These are phyloP conservation scores for Mariannaea sp. DNA, from an alignment of 2,329 filamentous ascomycete species.

Conservation along the genomic window DNA sequence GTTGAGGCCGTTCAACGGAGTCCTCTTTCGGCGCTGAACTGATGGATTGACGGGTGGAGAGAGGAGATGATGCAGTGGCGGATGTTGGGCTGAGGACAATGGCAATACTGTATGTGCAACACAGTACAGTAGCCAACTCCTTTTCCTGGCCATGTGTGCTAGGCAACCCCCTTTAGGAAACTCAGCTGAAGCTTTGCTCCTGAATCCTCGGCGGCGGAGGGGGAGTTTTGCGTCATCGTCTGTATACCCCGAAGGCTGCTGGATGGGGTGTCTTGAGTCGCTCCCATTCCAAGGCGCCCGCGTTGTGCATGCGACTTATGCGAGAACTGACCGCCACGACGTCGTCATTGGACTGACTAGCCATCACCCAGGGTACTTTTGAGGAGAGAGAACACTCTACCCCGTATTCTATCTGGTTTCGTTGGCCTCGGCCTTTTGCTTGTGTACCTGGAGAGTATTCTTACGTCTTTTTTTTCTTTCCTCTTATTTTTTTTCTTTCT, in stretches of 20 bases:
- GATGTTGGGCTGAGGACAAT: constrained; percentile 11
- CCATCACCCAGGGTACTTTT: constrained; percentile 1
- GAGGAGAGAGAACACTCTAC: no score
- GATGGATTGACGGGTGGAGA: constrained; percentile 11
- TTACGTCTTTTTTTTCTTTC: no score
- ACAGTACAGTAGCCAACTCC: neutral
- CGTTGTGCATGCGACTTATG: constrained; percentile 5
- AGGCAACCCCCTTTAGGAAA: constrained; percentile 20
- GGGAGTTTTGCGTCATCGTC: constrained; percentile 32
- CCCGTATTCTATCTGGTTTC: no score
- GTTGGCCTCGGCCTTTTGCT: no score
- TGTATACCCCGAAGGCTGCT: constrained; percentile 20
- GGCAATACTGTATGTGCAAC: no score
- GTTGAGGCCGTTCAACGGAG: neutral
- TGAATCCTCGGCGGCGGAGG: constrained; percentile 20
- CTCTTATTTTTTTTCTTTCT: neutral
- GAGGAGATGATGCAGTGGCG: constrained; percentile 36
- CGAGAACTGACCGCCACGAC: neutral
- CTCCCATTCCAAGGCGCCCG: constrained; percentile 20
- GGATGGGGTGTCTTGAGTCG: no score
- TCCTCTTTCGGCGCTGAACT: neutral
- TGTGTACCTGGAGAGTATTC: no score
- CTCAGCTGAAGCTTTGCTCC: constrained; percentile 19
- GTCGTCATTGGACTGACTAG: constrained; percentile 14
- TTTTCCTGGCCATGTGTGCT: no score